Evolutionary conservation across 2,329 filamentous ascomycete genomes (phyloP), one percentile per base, ranked within the genome.

Genomic region (Fusarium burgessii): DNA sequence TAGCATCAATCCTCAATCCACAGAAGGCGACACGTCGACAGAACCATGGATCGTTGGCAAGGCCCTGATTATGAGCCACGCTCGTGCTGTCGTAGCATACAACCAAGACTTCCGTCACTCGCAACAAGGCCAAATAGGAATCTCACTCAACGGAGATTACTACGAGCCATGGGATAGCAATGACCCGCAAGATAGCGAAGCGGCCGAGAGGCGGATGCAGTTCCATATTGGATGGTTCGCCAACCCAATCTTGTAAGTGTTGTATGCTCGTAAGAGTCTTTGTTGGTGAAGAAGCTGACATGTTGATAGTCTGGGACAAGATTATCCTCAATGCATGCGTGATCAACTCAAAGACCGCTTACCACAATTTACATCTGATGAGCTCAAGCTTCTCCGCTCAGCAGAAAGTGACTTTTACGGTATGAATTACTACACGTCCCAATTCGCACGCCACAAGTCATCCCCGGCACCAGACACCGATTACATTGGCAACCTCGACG

Each of bases 221-320:
- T 82, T 82, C 25, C 77, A 80, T 51, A 80, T 82, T 7, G 80
- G 79, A 9, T 82, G 81, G 81, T 82, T 81, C 57, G 80, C 79
- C 2, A 77, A 82, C 47, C 80, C 80, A 13, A 78, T 82, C 10
- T 82, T 81, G 71, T 70, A 23, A 54, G 70, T 43, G 10, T 29
- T 29, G 29, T 29, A 23, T 29, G 8, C 29, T 29, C 29, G 10
- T 29, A 7, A 29, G 29, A 11, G 29, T 29, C 29, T 8, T 9
- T 29, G 10, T 29, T 11, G 10, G 29, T 29, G 29, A 29, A 4
- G 29, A 20, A 5, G 1, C 33, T 58, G n/a, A 66, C n/a, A 11
- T 10, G 8, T 6, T 2, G 1, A 58, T 50, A 78, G 75, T 55
- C 51, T 80, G 15, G 67, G 74, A 29, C 55, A 76, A 35, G 79